Evolutionary conservation across 2,329 filamentous ascomycete species (phyloP), one percentile per base, ranked within the genome.

Genomic region (Penicillium hordei): DNA sequence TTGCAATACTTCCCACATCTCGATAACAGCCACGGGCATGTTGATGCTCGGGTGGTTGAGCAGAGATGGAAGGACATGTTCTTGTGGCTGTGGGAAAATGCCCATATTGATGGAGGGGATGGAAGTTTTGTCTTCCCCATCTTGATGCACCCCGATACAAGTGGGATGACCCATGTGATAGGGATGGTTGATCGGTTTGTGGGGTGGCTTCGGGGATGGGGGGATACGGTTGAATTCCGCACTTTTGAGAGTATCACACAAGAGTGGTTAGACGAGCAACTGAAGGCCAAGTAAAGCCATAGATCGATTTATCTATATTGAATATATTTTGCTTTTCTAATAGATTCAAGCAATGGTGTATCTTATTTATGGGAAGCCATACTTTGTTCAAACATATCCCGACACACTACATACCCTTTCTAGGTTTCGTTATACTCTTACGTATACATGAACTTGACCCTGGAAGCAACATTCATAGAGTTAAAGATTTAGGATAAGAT

Each of bases 11-110:
- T 44, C 10, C 42, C 42, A 29, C 42, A 44, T 44, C 17, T 44
- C 1, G 42, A 44, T 12, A 44, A 44, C 17, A 44, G 15, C 25
- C 39, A 79, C 38, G 83, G 83, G 2, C 85, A 83, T 64, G 82
- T 85, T 3, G 79, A 82, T 50, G 78, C 79, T 5, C 73, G 79
- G 15, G 75, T 82, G 1, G 75, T 85, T 15, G 83, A 85, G 72
- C 76, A 79, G 60, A 82, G 84, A 76, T 85, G 83, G 83, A 79
- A 75, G 66, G 82, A 84, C 63, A 76, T 80, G 34, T 83, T 85
- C 58, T 75, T 81, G 57, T 86, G 78, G 77, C 67, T 85, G 15
- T 76, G 73, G 69, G 72, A 77, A 51, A 73, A 76, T 43, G 50
- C 21, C 17, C 23, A 54, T n/a, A 5, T 44, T 44, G 42, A 44